Conservation (phyloP, 768 basidiomycete species). For the Tulasnella sp. region DNA sequence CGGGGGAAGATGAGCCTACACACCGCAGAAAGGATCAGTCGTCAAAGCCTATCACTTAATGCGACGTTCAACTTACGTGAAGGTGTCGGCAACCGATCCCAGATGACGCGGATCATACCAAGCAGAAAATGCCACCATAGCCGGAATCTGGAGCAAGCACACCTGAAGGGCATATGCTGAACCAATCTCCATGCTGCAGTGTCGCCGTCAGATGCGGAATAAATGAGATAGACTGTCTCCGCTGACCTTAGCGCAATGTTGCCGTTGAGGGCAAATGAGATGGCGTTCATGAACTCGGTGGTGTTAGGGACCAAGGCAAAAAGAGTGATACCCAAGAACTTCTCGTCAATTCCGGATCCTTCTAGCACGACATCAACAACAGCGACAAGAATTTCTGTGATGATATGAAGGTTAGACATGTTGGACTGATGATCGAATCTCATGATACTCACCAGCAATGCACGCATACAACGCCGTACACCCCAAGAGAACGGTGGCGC, state of each 20-base stretch:
- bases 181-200: constrained; percentile 92
- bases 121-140: constrained; percentile 97
- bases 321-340: constrained; percentile 91
- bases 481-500: constrained; percentile 75
- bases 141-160: constrained; percentile 92
- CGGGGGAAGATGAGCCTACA: constrained; percentile 89
- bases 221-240: not conserved
- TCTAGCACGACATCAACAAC: constrained; percentile 89
- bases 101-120: constrained; percentile 82
- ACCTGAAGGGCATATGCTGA: constrained; percentile 98
- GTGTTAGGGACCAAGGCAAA: constrained; percentile 98
- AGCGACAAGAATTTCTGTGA: constrained; percentile 91
- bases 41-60: constrained; percentile 5
- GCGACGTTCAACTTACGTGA: constrained; percentile 61
- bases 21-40: not conserved
- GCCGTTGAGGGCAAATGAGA: constrained; percentile 91
- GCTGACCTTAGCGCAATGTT: constrained; percentile 87
- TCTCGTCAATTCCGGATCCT: constrained; percentile 89
- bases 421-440: not conserved
- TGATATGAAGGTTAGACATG: not conserved
- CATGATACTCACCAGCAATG: constrained; percentile 68
- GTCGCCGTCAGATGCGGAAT: not conserved
- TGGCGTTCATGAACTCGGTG: constrained; percentile 99
- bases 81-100: constrained; percentile 79
- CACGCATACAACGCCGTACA: constrained; percentile 91